A percentile compares a stretch with the other conserved stretches of the same genome.
Conservation (phyloP, 108 stramenopile genomes). For the Seminavis robusta region DNA sequence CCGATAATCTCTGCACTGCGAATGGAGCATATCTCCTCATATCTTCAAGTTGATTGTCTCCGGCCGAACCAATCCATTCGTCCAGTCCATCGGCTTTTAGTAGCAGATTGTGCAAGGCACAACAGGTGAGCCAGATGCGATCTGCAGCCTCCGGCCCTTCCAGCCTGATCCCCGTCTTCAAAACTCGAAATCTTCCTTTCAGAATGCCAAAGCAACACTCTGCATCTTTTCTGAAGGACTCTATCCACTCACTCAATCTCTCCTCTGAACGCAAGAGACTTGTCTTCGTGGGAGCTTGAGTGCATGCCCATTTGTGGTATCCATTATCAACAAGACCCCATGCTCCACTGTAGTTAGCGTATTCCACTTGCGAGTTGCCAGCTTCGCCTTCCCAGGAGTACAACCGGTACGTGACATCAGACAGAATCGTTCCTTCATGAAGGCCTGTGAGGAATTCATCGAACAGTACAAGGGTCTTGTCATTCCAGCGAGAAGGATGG, state of each 20-base stretch:
- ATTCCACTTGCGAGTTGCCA: no score
- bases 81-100: constrained; percentile 34
- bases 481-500: constrained; percentile 5
- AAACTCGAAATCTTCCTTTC: constrained; percentile 18
- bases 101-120: constrained; percentile 34
- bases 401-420: no score
- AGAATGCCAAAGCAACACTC: constrained; percentile 48
- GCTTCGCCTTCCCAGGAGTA: no score
- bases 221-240: constrained; percentile 45
- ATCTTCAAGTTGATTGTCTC: no score
- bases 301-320: constrained; percentile 31
- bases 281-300: no score
- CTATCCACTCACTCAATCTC: constrained; percentile 17
- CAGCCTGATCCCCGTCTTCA: constrained; percentile 18
- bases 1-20: no score
- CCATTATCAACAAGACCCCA: constrained; percentile 42
- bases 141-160: constrained; percentile 19
- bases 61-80: no score
- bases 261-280: neutral
- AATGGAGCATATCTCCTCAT: no score
- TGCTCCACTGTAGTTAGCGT: constrained; percentile 24
- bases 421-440: no score
- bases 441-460: no score
- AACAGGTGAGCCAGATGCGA: constrained; percentile 22
- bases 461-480: constrained; percentile 7